phyloP scores from a whole-genome alignment of 331 rosid species.

The Pyracantha coccinea region DNA sequence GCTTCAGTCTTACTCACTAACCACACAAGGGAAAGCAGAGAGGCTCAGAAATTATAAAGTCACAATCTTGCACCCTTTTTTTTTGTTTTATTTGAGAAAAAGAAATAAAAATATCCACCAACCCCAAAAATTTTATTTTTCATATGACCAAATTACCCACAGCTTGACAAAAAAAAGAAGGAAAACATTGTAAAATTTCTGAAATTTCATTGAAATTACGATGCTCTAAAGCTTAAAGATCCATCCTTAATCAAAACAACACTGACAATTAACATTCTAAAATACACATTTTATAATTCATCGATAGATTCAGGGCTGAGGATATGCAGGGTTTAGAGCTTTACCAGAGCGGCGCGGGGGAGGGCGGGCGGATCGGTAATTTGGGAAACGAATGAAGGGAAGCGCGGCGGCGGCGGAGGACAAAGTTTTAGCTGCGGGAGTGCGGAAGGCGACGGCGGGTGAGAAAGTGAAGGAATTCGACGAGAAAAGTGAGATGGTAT shows the following conservation, averaged over 20 bases:
- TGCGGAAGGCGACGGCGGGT: neutral
- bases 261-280: neutral
- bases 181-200: neutral
- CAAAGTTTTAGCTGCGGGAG: slow-evolving; percentile 12
- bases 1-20: slow-evolving; percentile 35
- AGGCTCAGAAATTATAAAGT: neutral
- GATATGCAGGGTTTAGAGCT: neutral
- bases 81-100: neutral
- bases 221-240: neutral
- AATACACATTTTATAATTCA: neutral
- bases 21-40: neutral
- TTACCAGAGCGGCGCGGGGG: slow-evolving; percentile 39
- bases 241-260: neutral
- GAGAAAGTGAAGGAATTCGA: slow-evolving; percentile 25
- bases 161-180: neutral
- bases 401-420: neutral
- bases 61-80: neutral
- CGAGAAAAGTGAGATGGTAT: slow-evolving; percentile 6
- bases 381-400: slow-evolving; percentile 8
- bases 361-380: slow-evolving; percentile 11
- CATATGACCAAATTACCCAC: slow-evolving; percentile 25
- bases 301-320: neutral
- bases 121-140: neutral
- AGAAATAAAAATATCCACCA: neutral
- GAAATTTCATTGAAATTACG: neutral